Evolutionary conservation across 306 rosid genomes (phyloP).

Genomic region (Hippophae rhamnoides): DNA sequence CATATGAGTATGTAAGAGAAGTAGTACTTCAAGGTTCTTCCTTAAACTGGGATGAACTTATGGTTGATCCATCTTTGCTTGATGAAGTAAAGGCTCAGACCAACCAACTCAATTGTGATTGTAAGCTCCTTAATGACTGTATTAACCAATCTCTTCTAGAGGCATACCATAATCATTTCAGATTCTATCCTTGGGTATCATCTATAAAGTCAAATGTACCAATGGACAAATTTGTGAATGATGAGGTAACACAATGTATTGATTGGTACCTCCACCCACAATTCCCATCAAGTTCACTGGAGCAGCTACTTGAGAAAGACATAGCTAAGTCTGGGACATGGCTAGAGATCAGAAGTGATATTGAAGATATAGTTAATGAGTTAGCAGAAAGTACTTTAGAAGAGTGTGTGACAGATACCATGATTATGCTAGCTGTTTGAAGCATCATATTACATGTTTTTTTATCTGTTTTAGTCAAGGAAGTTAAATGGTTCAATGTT

Average conservation of each 20-base stretch:
- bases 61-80: constrained; percentile 9
- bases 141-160: constrained; percentile 44
- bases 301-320: constrained; percentile 40
- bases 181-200: constrained; percentile 33
- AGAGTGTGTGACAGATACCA: constrained; percentile 44
- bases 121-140: constrained; percentile 37
- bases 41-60: constrained; percentile 42
- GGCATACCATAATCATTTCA: constrained; percentile 24
- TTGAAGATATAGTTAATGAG: constrained; percentile 32
- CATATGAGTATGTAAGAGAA: constrained; percentile 24
- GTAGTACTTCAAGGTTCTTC: constrained; percentile 35
- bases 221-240: constrained; percentile 26
- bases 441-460: neutral
- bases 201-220: constrained; percentile 18
- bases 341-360: constrained; percentile 35
- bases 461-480: neutral
- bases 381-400: constrained; percentile 41
- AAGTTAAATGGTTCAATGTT: neutral
- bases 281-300: constrained; percentile 25
- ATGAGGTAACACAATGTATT: constrained; percentile 34
- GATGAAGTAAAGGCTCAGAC: constrained; percentile 31
- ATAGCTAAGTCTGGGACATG: constrained; percentile 37
- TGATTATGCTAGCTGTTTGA: constrained; percentile 28
- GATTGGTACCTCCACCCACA: constrained; percentile 22
- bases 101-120: constrained; percentile 21